Base-by-base conservation (phyloP, 2,329 filamentous ascomycete species). In the Trichophyton rubrum region DNA sequence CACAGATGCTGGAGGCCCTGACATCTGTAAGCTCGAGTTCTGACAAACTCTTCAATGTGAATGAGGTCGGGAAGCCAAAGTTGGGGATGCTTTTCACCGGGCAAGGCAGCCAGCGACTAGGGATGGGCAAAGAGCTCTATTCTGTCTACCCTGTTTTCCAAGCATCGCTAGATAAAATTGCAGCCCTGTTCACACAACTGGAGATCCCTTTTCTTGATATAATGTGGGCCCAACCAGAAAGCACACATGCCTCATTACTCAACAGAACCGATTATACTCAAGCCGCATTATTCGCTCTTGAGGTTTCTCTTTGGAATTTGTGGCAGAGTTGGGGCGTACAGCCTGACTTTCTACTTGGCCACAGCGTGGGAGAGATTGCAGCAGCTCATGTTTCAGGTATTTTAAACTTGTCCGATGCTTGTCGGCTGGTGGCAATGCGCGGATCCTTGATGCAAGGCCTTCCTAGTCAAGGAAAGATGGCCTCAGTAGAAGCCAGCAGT, bases 101-200 rank as follows among this genome's bases (percentile, higher is more conserved):
- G 1, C 75, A 77, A 61, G 75, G 75, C 4, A 72, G 69, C 41
- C 74, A 76, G 61, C 67, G 69, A 53, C 62, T 67, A 15, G 67
- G 66, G 8, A 77, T 77, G 75, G 75, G 75, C 1, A 76, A 76
- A 73, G 70, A 71, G n/a, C 64, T 77, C n/a, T 76, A 76, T 56
- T 68, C 64, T 11, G 63, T 62, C 1, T 71, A 92, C 72, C 80
- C 86, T 41, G 92, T 97, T 30, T 93, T 93, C 65, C 90, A 90
- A 78, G 61, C 69, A 33, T 65, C 68, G 13, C 64, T 73, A 22
- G 67, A 75, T 49, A 61, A 65, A 17, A 69, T 75, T 58, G 67
- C 58, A 13, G 61, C 64, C 27, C 63, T 62, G 15, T 56, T 56
- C 30, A 33, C 53, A 6, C 24, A 22, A 6, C 68, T 68, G n/a